Percentiles rank a stretch among this genome's conserved stretches.
Evolutionary conservation across 2,329 filamentous ascomycete genomes (phyloP).

Genomic region (Cladosporium sp.): DNA sequence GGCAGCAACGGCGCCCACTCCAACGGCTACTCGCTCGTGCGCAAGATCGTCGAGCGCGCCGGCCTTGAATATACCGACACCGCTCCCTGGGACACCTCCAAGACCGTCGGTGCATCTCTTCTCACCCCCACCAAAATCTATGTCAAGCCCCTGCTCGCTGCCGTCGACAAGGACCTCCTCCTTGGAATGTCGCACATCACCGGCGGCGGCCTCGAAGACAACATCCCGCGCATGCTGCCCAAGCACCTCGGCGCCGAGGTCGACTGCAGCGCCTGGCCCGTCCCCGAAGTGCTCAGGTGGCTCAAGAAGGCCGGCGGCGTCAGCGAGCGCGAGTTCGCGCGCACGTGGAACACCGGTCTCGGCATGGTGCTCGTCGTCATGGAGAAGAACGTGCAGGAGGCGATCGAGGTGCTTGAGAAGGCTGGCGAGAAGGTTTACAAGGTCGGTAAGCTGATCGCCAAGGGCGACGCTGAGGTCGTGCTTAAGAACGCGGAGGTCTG

Average conservation of each 20-base stretch:
- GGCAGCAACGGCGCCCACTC: constrained; percentile 87
- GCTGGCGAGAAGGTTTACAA: constrained; percentile 75
- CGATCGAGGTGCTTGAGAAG: constrained; percentile 60
- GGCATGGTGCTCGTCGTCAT: constrained; percentile 90
- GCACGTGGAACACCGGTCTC: constrained; percentile 91
- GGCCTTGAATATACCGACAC: constrained; percentile 69
- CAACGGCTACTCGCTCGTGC: constrained; percentile 96
- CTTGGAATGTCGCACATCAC: constrained; percentile 98
- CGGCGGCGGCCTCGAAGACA: constrained; percentile 87
- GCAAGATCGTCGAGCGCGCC: constrained; percentile 78
- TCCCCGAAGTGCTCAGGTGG: constrained; percentile 83
- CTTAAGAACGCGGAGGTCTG: constrained; percentile 60
- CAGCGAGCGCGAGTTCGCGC: constrained; percentile 74
- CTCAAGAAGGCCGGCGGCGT: constrained; percentile 74
- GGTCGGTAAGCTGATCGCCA: constrained; percentile 70
- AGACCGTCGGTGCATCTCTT: constrained; percentile 70
- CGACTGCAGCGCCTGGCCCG: constrained; percentile 71
- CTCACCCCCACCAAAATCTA: constrained; percentile 93
- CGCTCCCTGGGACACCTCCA: constrained; percentile 71
- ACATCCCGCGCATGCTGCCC: constrained; percentile 92
- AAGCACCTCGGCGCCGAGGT: constrained; percentile 74
- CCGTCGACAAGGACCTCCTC: constrained; percentile 62
- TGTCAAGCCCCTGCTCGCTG: constrained; percentile 68
- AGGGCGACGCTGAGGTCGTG: constrained; percentile 60
- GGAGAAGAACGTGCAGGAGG: constrained; percentile 60